These are phyloP conservation scores for Nepenthes alata DNA, from an alignment of 179 eudicot species.

Conservation along the genomic window DNA sequence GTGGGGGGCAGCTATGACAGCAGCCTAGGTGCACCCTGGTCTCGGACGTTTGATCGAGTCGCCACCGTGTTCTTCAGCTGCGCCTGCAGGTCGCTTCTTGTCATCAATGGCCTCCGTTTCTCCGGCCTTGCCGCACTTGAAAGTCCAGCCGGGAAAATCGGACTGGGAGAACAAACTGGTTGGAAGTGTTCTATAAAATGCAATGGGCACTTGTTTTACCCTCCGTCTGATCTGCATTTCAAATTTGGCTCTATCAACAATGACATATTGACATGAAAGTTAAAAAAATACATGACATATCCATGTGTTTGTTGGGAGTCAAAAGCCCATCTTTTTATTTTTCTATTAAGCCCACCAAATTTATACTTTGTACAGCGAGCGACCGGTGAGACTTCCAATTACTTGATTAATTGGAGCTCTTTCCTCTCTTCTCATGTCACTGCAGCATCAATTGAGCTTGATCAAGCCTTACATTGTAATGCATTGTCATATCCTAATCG, in stretches of 20 bases:
- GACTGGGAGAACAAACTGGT: conserved; percentile 51
- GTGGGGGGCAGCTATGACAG: neutral
- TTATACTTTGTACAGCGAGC: too few relatives aligned
- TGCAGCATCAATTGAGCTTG: neutral
- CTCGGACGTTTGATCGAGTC: conserved; percentile 16
- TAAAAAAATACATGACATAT: neutral
- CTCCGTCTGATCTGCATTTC: conserved; percentile 64
- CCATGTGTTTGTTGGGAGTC: too few relatives aligned
- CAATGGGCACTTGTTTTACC: conserved; percentile 82
- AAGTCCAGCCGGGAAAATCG: conserved; percentile 83
- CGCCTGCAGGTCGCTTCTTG: too few relatives aligned
- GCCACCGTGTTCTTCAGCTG: conserved; percentile 6
- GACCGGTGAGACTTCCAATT: too few relatives aligned
- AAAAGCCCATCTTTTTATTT: neutral
- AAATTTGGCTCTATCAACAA: neutral
- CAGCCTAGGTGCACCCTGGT: conserved; percentile 8
- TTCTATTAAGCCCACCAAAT: too few relatives aligned
- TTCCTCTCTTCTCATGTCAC: neutral
- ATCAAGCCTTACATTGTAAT: neutral
- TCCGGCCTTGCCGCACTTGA: conserved; percentile 19
- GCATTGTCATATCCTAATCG: neutral
- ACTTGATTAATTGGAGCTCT: too few relatives aligned
- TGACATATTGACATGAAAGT: neutral
- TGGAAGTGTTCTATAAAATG: conserved; percentile 62
- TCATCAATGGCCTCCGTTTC: conserved; percentile 1